Evolutionary conservation across 225 moss, liverwort and hornwort species (phyloP), one percentile per base, ranked within the genome.

Genomic region (Marchantia paleacea): DNA sequence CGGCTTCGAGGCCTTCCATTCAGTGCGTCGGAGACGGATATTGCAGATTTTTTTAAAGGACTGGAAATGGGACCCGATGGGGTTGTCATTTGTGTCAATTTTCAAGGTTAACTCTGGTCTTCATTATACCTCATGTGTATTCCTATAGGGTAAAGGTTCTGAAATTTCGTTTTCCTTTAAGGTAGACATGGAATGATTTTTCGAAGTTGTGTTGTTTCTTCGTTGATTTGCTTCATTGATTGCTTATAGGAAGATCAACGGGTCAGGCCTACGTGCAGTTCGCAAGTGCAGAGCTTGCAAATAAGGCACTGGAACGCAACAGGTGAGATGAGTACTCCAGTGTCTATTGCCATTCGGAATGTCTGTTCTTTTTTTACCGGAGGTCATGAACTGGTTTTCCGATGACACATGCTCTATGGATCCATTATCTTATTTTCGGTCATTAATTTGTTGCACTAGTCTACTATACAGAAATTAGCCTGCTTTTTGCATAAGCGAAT

Each of bases 41-140:
- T 99, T 83, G 90, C 95, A 69, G 99, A 99, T 75, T 99, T 99
- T 82, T 99, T 99, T 74, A 95, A 99, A 90, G 99, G 99, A 84
- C 92, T 99, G 87, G 99, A 99, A 84, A 94, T 95, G 94, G 95
- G 99, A 87, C 91, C 94, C 81, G 99, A 99, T 86, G 99, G 99
- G 84, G 99, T 99, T 85, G 99, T 99, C 83, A 92, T 99, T 80
- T 99, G 99, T 84, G 99, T 99, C 73, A 99, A 99, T 83, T 99
- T 99, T 78, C 99, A 99, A 99, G 99, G 99, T 99, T 19, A 11
- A 7, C 0, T 19, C 7, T 58, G 9, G 2, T 30, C 12, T 4
- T 31, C 24, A 68, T 12, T 31, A 39, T 2, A 31, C 29, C 28
- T 68, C 9, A 39, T 39, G 30, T 28, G 19, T 66, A 10, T 7